Evolutionary conservation across 106 monocot genomes (phyloP).

Genomic region (Dioscorea alata): DNA sequence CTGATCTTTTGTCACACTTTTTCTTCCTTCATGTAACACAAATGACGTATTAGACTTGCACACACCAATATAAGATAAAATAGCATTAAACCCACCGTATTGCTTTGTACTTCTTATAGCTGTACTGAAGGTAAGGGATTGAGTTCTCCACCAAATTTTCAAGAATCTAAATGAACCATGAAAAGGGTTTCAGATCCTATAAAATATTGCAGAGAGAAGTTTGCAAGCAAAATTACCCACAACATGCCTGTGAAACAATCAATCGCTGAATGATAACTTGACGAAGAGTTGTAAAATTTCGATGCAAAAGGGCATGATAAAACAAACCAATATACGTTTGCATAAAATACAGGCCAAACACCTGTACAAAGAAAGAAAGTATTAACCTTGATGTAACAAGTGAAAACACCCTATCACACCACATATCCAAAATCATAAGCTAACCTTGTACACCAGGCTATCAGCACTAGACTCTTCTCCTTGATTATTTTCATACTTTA

Average conservation of each 20-base stretch:
- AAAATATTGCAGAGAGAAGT: not conserved
- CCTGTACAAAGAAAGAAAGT: constrained; percentile 34
- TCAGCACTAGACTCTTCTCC: constrained; percentile 88
- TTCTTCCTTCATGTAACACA: constrained; percentile 50
- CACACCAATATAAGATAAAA: not conserved
- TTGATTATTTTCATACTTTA: constrained; percentile 70
- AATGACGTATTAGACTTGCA: not conserved
- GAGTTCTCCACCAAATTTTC: constrained; percentile 89
- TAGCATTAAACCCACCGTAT: constrained; percentile 47
- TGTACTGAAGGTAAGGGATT: constrained; percentile 82
- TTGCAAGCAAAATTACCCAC: constrained; percentile 3
- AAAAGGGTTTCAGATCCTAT: not conserved
- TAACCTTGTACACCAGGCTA: constrained; percentile 89
- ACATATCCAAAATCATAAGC: not conserved
- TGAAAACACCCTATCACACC: not conserved
- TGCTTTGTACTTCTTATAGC: constrained; percentile 84
- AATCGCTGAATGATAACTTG: constrained; percentile 79
- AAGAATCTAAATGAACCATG: constrained; percentile 41
- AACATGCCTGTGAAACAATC: constrained; percentile 77
- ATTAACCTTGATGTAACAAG: not conserved
- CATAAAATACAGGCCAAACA: constrained; percentile 96
- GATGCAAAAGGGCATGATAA: constrained; percentile 70
- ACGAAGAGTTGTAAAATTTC: constrained; percentile 63
- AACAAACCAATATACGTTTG: constrained; percentile 93
- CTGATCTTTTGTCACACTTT: constrained; percentile 56